Conservation (phyloP, 495 filamentous ascomycete species). For the Podospora bellae-mahoneyi region DNA sequence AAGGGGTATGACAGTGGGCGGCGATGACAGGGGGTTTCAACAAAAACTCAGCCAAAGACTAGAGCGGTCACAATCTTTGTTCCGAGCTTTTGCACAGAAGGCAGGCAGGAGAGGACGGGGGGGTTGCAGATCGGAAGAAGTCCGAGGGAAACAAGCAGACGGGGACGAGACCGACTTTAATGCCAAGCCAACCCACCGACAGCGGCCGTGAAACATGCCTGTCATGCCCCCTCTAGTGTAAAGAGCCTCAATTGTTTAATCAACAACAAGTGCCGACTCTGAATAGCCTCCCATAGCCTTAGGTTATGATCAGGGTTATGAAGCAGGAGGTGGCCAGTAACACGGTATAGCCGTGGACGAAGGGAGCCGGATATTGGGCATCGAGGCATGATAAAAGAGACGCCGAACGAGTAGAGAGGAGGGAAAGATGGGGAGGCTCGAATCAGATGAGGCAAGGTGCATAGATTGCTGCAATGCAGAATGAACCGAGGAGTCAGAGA, state of each 20-base stretch:
- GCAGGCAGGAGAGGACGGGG: neutral
- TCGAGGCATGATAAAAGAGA: conserved; percentile 8
- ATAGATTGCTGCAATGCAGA: neutral
- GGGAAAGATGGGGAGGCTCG: neutral
- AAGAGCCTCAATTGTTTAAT: conserved; percentile 2
- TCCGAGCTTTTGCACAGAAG: neutral
- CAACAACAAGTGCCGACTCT: neutral
- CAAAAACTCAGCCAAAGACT: neutral
- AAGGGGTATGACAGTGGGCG: neutral
- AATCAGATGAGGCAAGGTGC: neutral
- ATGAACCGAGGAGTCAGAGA: conserved; percentile 36
- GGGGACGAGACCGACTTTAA: neutral
- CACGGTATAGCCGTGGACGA: neutral
- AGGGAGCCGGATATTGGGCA: conserved; percentile 9
- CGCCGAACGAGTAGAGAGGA: neutral
- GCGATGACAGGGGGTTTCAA: neutral
- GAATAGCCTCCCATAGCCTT: neutral
- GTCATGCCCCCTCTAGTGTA: neutral
- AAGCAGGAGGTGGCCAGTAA: neutral
- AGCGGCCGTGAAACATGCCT: conserved; percentile 2
- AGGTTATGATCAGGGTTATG: neutral
- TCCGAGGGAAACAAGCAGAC: neutral
- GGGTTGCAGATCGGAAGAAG: neutral
- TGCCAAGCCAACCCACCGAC: conserved; percentile 5
- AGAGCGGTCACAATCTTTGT: neutral